Evolutionary conservation across 768 basidiomycete species (phyloP), one percentile per base, ranked within the genome.

Genomic region (Chalciporus piperatus): DNA sequence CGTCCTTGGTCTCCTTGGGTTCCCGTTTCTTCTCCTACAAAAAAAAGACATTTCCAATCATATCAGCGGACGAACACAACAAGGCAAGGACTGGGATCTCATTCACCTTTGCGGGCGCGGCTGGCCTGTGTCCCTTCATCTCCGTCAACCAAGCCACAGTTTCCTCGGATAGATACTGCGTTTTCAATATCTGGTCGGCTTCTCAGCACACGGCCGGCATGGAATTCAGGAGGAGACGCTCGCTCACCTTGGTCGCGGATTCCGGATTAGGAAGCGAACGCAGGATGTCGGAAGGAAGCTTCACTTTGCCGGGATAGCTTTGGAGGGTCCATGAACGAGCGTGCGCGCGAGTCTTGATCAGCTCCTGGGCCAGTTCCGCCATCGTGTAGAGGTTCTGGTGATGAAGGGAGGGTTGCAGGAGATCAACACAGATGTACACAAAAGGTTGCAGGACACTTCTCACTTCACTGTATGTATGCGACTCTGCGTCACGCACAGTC

Each of bases 291-390:
- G 76, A 63, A 0, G 94, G 96, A 17, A 98, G 68, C 56, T 81
- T 80, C 40, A 95, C 70, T 63, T 87, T 87, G 6, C 86, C 89
- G 1, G 92, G 92, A 66, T 89, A 89, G 28, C 83, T 87, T 48
- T 83, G 74, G 3, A 98, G 70, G 4, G 76, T 77, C 92, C 95
- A 98, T 3, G 78, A 77, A 51, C 87, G 80, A 13, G 69, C 50
- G 30, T 82, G 73, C 1, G 80, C 78, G n/a, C 81, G 79, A 1
- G 76, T 70, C 60, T 85, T 88, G 68, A 98, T 87, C 30, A 97
- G 72, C 59, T 91, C 82, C 69, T 97, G 92, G 0, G 96, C 87
- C 8, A 98, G 76, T 60, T 99, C 97, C 57, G 89, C 84, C 51
- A 92, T 75, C 9, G 83, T 77, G 63, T 97, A 98, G 37, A 99